Base-by-base conservation (phyloP, 768 basidiomycete genomes). In the Phlebiopsis flavidoalba region DNA sequence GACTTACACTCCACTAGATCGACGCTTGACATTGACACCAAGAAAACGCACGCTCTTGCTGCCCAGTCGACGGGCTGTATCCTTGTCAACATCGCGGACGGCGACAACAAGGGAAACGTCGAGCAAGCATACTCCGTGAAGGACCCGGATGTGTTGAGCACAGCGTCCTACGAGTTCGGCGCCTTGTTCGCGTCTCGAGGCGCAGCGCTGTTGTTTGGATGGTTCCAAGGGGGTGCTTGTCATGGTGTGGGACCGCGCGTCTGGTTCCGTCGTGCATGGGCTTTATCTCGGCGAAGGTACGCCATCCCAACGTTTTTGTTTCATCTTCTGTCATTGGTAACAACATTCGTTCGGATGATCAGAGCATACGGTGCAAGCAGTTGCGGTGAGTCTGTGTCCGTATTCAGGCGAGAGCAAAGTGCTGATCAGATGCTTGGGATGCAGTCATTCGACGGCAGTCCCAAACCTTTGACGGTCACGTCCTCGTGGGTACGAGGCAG, bases 181-280 rank as follows among this genome's bases (percentile, higher is more conserved):
- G 84, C 83, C 8, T 66, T 82, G 15, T 89, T 87, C 63, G 78
- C 82, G 11, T 77, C 79, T 7, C 64, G 70, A 35, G 83, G 81
- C 15, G 80, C 81, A 63, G 76, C 77, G 8, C 79, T 88, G 22
- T 65, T 89, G 59, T 87, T 83, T 65, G 87, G 86, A 26, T 73
- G 68, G 31, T 71, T 78, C 19, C 82, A 84, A 17, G 79, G 78
- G 19, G 85, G 79, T 69, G n/a, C n/a, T n/a, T n/a, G 74, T 83
- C 31, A 71, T 88, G 43, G 80, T 84, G 35, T 88, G 88, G 87
- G 84, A 89, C 65, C 79, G 74, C 67, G 75, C 74, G 67, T 82
- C 78, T 58, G 81, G 78, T 11, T 73, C 72, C 2, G 70, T 86
- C 24, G 76, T 85, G 14, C 84, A 83, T 70, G 87, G 82, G 33